Conservation (phyloP, 306 rosid genomes). For the Ammopiptanthus mongolicus region DNA sequence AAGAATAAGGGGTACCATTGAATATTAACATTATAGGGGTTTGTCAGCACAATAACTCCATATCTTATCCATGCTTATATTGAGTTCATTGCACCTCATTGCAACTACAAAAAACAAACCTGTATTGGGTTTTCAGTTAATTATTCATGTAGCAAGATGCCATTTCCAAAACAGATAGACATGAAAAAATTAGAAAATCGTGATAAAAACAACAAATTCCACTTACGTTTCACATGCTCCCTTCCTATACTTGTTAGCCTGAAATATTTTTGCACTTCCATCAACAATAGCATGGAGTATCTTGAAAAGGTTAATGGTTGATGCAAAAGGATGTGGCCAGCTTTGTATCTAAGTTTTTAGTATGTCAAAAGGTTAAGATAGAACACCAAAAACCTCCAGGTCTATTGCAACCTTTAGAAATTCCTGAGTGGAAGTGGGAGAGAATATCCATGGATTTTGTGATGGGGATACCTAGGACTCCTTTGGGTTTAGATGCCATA, state of each 20-base stretch:
- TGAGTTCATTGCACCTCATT: conserved; percentile 3
- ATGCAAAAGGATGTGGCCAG: no score
- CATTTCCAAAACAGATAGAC: not conserved
- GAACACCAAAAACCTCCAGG: no score
- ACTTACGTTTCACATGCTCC: conserved; percentile 67
- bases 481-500: no score
- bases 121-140: not conserved
- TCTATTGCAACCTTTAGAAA: no score
- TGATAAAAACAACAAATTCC: not conserved
- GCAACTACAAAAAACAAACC: conserved; percentile 22
- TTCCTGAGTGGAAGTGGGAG: no score
- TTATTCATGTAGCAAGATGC: conserved; percentile 3
- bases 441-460: no score
- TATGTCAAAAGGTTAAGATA: no score
- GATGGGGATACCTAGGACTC: no score
- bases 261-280: conserved; percentile 49
- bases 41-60: not conserved
- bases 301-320: no score
- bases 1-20: no score
- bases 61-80: not conserved
- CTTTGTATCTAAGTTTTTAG: no score
- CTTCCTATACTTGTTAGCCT: conserved; percentile 44
- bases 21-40: not conserved
- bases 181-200: not conserved
- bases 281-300: no score